Evolutionary conservation across 345 rosid species (phyloP).

Genomic region (Geranium brycei): DNA sequence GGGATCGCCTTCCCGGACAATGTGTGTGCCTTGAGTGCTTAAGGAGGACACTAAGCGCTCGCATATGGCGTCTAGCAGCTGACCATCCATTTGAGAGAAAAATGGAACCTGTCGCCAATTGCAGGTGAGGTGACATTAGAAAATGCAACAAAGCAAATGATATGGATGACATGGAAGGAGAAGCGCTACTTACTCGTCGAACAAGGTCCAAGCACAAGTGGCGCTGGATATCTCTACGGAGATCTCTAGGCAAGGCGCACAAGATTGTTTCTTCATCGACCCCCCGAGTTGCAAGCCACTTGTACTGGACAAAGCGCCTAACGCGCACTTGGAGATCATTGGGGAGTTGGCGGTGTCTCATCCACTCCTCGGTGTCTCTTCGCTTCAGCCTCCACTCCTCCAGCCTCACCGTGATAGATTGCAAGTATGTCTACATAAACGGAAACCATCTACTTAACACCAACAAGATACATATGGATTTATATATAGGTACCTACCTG

Average conservation of each 20-base stretch:
- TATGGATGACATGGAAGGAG: not conserved
- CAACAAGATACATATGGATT: not conserved
- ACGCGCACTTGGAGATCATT: constrained; percentile 35
- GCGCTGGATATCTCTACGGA: constrained; percentile 58
- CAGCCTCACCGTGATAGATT: constrained; percentile 55
- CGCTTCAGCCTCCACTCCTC: constrained; percentile 68
- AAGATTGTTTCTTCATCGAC: constrained; percentile 65
- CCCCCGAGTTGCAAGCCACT: constrained; percentile 69
- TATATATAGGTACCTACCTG: constrained; percentile 22
- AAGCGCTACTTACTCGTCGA: constrained; percentile 45
- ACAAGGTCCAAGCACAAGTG: constrained; percentile 78
- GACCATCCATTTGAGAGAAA: constrained; percentile 18
- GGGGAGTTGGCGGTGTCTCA: constrained; percentile 57
- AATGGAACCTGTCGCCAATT: constrained; percentile 13
- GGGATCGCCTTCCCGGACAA: constrained; percentile 23
- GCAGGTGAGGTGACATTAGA: constrained; percentile 1
- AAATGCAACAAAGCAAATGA: not conserved
- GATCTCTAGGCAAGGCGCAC: constrained; percentile 52
- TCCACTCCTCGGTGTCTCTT: constrained; percentile 67
- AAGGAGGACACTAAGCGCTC: constrained; percentile 20
- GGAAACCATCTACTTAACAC: not conserved
- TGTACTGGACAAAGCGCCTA: constrained; percentile 47
- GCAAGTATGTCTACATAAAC: constrained; percentile 45
- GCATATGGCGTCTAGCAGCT: constrained; percentile 19
- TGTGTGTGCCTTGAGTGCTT: constrained; percentile 12